A percentile compares a stretch with the other conserved stretches of the same genome.
Conservation (phyloP, 2,329 filamentous ascomycete genomes). For the Pseudogymnoascus sp. region DNA sequence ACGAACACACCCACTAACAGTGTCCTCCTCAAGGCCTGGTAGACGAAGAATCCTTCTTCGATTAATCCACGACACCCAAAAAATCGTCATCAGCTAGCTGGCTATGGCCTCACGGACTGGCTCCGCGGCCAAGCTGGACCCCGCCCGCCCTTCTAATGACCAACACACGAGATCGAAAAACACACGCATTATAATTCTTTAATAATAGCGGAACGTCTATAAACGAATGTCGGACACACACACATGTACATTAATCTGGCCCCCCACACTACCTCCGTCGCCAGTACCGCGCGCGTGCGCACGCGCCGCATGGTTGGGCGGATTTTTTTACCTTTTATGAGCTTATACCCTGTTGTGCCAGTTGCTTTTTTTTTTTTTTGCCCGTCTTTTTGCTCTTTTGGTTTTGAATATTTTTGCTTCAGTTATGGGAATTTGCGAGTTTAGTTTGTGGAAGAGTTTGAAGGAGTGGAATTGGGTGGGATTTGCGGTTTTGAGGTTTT, state of each 20-base stretch:
- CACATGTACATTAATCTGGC: conserved; percentile 3
- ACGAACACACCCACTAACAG: neutral
- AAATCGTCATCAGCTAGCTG: neutral
- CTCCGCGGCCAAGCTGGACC: neutral
- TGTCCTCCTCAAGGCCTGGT: conserved; percentile 20
- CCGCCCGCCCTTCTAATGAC: neutral
- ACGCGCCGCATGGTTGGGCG: neutral
- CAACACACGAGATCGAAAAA: conserved; percentile 1
- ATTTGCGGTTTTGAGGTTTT: neutral
- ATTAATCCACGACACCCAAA: conserved; percentile 17
- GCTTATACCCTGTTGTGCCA: conserved; percentile 6
- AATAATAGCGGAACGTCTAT: conserved; percentile 2
- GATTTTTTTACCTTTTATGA: conserved; percentile 3
- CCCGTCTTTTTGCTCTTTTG: neutral
- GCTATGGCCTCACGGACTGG: neutral
- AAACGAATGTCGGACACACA: neutral
- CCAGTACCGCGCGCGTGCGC: neutral
- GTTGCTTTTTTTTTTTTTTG: neutral
- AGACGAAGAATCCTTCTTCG: conserved; percentile 28
- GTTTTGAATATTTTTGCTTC: neutral
- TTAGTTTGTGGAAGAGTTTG: neutral
- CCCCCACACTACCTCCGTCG: neutral
- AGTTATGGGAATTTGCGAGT: neutral
- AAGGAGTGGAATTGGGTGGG: neutral
- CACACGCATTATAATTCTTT: neutral